A percentile compares a stretch with the other conserved stretches of the same genome.
These are phyloP conservation scores for Nicotiana sylvestris DNA, from an alignment of 257 asterid species.

Conservation along the genomic window DNA sequence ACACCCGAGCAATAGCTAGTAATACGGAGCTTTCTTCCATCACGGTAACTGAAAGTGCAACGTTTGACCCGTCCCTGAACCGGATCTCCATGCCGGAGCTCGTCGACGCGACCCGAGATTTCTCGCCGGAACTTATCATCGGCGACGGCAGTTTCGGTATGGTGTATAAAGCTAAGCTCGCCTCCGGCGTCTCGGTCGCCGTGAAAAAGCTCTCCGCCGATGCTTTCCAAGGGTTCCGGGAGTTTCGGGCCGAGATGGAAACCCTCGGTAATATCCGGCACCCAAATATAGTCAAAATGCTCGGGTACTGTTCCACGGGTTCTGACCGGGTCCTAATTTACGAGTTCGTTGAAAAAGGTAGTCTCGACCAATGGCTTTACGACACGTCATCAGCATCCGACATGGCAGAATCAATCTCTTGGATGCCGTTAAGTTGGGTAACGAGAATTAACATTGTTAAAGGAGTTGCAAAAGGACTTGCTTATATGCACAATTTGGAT, in stretches of 20 bases:
- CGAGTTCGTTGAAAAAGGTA: slow-evolving; percentile 71
- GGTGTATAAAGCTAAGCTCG: slow-evolving; percentile 70
- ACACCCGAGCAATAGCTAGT: slow-evolving; percentile 6
- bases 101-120: slow-evolving; percentile 52
- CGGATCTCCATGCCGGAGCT: slow-evolving; percentile 72
- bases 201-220: slow-evolving; percentile 64
- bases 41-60: slow-evolving; percentile 50
- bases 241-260: slow-evolving; percentile 92
- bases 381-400: slow-evolving; percentile 44
- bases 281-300: slow-evolving; percentile 60
- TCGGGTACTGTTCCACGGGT: slow-evolving; percentile 70
- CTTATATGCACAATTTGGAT: slow-evolving; percentile 56
- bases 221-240: slow-evolving; percentile 87
- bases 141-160: slow-evolving; percentile 94
- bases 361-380: slow-evolving; percentile 88
- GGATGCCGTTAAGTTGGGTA: slow-evolving; percentile 53
- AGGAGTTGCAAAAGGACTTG: slow-evolving; percentile 65
- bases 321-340: slow-evolving; percentile 66
- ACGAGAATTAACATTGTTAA: slow-evolving; percentile 52
- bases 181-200: slow-evolving; percentile 65
- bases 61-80: slow-evolving; percentile 53
- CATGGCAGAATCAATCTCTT: slow-evolving; percentile 5
- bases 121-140: slow-evolving; percentile 65
- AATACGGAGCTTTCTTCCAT: slow-evolving; percentile 20
- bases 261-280: slow-evolving; percentile 75